Percentiles rank a stretch among this genome's conserved stretches.
Evolutionary conservation across 2,329 filamentous ascomycete species (phyloP).

Genomic region (Trichoderma pleuroti): DNA sequence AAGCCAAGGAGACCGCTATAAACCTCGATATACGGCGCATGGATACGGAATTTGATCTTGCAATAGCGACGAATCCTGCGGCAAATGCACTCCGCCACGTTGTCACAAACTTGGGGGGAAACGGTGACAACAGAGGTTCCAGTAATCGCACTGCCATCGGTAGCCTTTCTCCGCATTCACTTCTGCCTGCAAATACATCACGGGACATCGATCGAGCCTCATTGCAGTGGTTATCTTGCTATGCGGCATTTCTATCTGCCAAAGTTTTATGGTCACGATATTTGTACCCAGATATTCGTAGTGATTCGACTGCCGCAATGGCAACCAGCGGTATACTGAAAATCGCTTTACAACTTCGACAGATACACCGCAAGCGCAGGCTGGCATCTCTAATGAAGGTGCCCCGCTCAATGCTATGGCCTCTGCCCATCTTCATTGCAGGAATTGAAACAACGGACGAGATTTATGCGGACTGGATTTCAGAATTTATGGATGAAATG

Average conservation of each 20-base stretch:
- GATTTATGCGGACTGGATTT: slow-evolving; percentile 14
- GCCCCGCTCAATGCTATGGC: slow-evolving; percentile 16
- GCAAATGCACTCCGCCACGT: not conserved
- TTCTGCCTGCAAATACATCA: not conserved
- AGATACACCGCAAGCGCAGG: not conserved
- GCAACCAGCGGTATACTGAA: not conserved
- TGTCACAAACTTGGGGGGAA: not conserved
- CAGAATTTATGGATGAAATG: slow-evolving; percentile 7
- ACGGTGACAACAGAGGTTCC: not conserved
- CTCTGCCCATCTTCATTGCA: slow-evolving; percentile 5
- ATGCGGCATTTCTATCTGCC: not conserved
- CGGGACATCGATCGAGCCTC: not conserved
- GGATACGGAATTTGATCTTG: not conserved
- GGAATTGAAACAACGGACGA: slow-evolving; percentile 13
- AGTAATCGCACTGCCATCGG: not conserved
- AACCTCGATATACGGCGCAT: not conserved
- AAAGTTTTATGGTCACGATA: not conserved
- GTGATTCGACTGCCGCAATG: not conserved
- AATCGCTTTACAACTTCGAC: not conserved
- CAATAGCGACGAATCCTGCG: not conserved
- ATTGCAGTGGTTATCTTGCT: not conserved
- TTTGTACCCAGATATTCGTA: not conserved
- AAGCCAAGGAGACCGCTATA: not conserved
- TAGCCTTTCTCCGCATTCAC: not conserved
- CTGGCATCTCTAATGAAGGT: not conserved